Percentiles rank a stretch among this genome's conserved stretches.
phyloP scores from a whole-genome alignment of 306 rosid species.

The Rubus parviflorus region DNA sequence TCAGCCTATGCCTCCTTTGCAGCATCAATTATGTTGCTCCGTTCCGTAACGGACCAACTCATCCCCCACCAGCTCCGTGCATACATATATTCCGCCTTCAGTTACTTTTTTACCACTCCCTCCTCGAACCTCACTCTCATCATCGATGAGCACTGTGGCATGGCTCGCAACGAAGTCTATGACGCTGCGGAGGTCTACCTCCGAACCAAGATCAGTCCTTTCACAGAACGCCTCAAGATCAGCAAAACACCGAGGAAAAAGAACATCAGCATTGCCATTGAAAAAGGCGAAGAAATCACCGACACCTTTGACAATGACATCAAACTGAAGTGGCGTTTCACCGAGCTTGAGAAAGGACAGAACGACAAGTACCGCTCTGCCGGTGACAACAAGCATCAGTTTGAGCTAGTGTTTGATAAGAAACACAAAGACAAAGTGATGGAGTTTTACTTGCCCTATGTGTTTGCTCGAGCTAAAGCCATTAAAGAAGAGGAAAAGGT shows the following conservation, averaged over 20 bases:
- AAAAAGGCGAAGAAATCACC: neutral
- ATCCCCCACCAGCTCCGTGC: neutral
- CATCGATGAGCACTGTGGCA: neutral
- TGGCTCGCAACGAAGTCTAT: neutral
- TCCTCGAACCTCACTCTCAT: neutral
- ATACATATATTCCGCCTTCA: neutral
- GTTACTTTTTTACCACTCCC: neutral
- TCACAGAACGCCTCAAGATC: neutral
- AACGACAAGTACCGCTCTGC: neutral
- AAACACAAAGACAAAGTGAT: neutral
- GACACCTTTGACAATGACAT: neutral
- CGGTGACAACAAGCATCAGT: neutral
- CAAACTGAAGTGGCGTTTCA: slow-evolving; percentile 2
- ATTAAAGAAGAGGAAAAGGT: slow-evolving; percentile 3
- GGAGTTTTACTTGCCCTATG: neutral
- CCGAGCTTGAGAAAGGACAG: neutral
- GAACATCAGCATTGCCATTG: neutral
- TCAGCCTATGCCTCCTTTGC: slow-evolving; percentile 44
- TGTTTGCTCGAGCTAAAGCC: neutral
- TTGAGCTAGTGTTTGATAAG: neutral
- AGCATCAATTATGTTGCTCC: slow-evolving; percentile 38
- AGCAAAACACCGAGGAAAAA: neutral
- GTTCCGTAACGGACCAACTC: slow-evolving; percentile 38
- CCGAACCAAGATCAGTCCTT: neutral
- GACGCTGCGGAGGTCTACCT: slow-evolving; percentile 7